Base-by-base conservation (phyloP, 164 flowering plant genomes). In the Litsea cubeba region DNA sequence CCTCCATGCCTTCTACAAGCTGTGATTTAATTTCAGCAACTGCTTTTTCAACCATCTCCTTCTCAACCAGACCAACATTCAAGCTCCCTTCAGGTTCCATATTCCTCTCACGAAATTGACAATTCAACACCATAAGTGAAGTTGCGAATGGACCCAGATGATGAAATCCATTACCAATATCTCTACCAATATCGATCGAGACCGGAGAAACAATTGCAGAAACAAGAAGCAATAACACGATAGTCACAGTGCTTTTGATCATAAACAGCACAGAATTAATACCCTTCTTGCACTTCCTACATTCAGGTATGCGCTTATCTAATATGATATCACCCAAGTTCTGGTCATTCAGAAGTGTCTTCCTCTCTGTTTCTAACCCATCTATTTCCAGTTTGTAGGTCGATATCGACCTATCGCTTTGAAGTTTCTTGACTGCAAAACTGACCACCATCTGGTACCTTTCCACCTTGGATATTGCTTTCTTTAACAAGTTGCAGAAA, bases 401-500 rank as follows among this genome's bases (percentile, higher is more conserved):
- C 20, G 12, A 66, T 15, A 46, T 30, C 23, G 62, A 40, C 46
- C 22, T 24, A 35, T 24, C 30, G 50, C 26, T 64, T 2, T 66
- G 8, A 54, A 76, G 23, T 71, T 62, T 76, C 14, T 30, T 65
- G 14, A 50, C 62, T 15, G 30, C 28, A 49, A 76, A 73, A 28
- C 76, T 77, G 18, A 79, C 69, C 64, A 66, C 22, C 74, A 76
- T 51, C 23, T 74, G 32, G 14, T 76, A 62, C 71, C 77, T 73
- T n/a, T 76, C 68, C 24, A 79, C 3, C 71, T 26, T 22, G 17
- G 74, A 73, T 30, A 73, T 58, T 5, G 76, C 65, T 0, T 74
- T 69, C 28, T 76, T 79, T 65, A 79, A 71, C 71, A 76, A 25
- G 68, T 73, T 76, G 73, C 82, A 79, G 62, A 79, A 76, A 69